Conservation (phyloP, 1,139 yeast species). For the Debaryomyces robertsiae region DNA sequence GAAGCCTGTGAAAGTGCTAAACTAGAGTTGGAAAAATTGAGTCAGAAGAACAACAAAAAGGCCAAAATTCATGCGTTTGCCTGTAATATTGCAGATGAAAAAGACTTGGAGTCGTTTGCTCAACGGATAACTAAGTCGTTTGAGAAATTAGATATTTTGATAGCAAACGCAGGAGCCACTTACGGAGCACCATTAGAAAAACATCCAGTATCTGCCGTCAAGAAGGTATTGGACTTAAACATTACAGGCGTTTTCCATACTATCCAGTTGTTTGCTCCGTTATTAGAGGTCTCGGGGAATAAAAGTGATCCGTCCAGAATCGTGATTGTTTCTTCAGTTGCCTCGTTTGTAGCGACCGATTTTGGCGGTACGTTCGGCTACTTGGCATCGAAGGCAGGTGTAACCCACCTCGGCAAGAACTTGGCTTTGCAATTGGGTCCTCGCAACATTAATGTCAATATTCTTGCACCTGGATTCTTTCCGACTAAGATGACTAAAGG, state of each 20-base stretch:
- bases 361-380: constrained; percentile 4
- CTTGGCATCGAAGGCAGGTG: constrained; percentile 4
- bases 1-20: constrained; percentile 8
- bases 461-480: constrained; percentile 5
- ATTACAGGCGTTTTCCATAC: constrained; percentile 6
- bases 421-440: constrained; percentile 9
- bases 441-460: constrained; percentile 6
- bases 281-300: constrained; percentile 3
- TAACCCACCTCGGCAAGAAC: constrained; percentile 6
- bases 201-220: constrained; percentile 3
- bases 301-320: constrained; percentile 4
- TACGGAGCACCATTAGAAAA: constrained; percentile 6
- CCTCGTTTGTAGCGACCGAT: constrained; percentile 7
- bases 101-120: constrained; percentile 2
- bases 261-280: constrained; percentile 2
- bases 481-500: constrained; percentile 5
- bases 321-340: constrained; percentile 7
- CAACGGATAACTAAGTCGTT: not conserved
- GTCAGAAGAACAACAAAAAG: not conserved
- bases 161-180: constrained; percentile 8
- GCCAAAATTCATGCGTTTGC: constrained; percentile 6
- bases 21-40: not conserved
- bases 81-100: constrained; percentile 5
- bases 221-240: constrained; percentile 5
- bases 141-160: constrained; percentile 8